A percentile compares a stretch with the other conserved stretches of the same genome.
phyloP scores from a whole-genome alignment of 345 rosid genomes.

The Bruguiera gymnorhiza region DNA sequence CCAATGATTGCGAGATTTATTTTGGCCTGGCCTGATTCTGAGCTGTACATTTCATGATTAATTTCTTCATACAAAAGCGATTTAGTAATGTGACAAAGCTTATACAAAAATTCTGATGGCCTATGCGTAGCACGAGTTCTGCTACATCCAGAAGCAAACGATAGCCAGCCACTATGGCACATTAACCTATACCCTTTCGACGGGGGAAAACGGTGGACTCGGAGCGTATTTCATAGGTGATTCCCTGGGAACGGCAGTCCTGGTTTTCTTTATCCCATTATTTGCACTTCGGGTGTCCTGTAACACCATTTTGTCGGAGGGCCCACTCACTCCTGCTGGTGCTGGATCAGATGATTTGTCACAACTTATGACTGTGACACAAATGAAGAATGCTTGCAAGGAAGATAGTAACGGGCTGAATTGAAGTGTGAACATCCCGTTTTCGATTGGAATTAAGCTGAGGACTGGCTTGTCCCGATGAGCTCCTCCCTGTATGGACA shows the following conservation, averaged over 20 bases:
- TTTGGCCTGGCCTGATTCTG: too few species aligned
- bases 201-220: conserved; percentile 73
- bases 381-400: conserved; percentile 72
- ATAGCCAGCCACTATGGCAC: not conserved
- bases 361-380: conserved; percentile 46
- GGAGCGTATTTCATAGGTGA: conserved; percentile 51
- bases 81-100: too few species aligned
- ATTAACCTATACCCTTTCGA: conserved; percentile 57
- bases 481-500: conserved; percentile 38
- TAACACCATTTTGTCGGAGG: conserved; percentile 19
- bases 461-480: conserved; percentile 41
- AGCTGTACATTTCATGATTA: too few species aligned
- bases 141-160: too few species aligned
- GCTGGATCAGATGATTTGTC: conserved; percentile 32
- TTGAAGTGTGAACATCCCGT: conserved; percentile 60
- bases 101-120: too few species aligned
- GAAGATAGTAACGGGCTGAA: conserved; percentile 54
- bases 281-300: conserved; percentile 24
- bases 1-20: too few species aligned
- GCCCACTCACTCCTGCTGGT: not conserved
- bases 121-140: too few species aligned
- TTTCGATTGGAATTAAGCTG: conserved; percentile 47
- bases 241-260: conserved; percentile 5
- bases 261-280: conserved; percentile 20
- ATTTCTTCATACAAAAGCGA: too few species aligned